Base-by-base conservation (phyloP, 768 basidiomycete genomes). In the Tylopilus cervinicoccineus region DNA sequence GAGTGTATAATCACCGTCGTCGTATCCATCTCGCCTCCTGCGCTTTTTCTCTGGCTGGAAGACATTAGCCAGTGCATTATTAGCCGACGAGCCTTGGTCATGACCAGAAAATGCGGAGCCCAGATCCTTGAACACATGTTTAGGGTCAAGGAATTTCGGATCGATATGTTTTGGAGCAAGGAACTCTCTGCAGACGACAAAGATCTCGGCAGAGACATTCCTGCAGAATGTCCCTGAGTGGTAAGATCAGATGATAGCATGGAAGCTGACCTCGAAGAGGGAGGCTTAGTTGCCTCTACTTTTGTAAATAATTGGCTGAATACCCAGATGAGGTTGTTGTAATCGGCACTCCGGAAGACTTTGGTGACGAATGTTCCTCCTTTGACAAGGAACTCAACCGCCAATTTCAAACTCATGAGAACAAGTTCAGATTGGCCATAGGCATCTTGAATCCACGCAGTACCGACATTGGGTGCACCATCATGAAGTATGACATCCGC, bases 201-300 rank as follows among this genome's bases (percentile, higher is more conserved):
- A 99, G 64, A 99, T 99, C 70, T 99, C 96, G 12, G 96, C 96
- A 37, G 96, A 99, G 37, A 99, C 96, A 72, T 95, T 97, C 73
- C 94, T 94, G 32, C 14, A 29, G 22, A 43, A 32, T 33, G 19
- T 29, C 1, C 7, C 22, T 43, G 32, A 47, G 43, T 19, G 27
- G 1, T 8, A 24, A 33, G 7, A 17, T 32, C 28, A 26, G 23
- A 28, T 16, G 29, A 39, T 33, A 19, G 33, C 27, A 36, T 24
- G 8, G 33, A n/a, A 38, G 23, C 75, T 60, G 52, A 93, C 91
- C 93, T 83, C 20, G 96, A 98, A 31, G 93, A 94, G 9, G 96
- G 94, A 3, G 96, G 96, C 64, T 99, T 99, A 27, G 96, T 99
- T 6, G 96, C 96, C 68, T 99, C 96, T 27, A 99, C 96, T 68